Evolutionary conservation across 305 asterid genomes (phyloP), one percentile per base, ranked within the genome.

Genomic region (Solanum hybrid): DNA sequence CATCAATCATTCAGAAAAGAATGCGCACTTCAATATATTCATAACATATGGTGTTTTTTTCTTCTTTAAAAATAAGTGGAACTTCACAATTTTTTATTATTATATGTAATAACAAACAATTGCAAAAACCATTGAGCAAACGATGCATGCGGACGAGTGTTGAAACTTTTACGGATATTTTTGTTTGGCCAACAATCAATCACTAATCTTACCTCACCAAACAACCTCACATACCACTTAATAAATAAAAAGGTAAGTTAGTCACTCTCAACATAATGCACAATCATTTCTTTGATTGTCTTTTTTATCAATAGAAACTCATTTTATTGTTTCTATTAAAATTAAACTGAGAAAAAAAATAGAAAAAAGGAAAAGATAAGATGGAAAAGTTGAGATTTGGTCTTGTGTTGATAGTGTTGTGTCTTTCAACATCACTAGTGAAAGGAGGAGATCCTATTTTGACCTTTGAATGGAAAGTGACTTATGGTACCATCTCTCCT

Each of bases 401-500:
- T 78, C 51, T 78, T 5, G 88, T 88, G 29, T 89, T 92, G 82
- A 37, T 92, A 64, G 85, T 85, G 64, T 56, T 91, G 78, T 45
- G 84, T 19, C 88, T 86, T 32, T 85, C 88, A 87, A 82, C 90
- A 11, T 37, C 90, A 24, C 27, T 91, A 72, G 92, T 88, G n/a
- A 89, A 86, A 8, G 92, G 92, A 7, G 94, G 91, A 86, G 94
- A 92, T 38, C 94, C 94, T 7, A 86, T 76, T 26, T 81, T 91
- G 51, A 10, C 31, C 88, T 90, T 86, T 15, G 92, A 89, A 5
- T 92, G 94, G 94, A 90, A 92, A 12, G 89, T 92, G 71, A 90
- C 92, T 4, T 92, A 91, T 26, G 94, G 94, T 45, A 92, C 92
- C 14, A 84, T 91, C 5, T 72, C 97, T 8, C 98, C 98, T 8